A percentile compares a stretch with the other conserved stretches of the same genome.
Evolutionary conservation across 2,329 filamentous ascomycete genomes (phyloP).

Genomic region (Colletotrichum brevisporum): DNA sequence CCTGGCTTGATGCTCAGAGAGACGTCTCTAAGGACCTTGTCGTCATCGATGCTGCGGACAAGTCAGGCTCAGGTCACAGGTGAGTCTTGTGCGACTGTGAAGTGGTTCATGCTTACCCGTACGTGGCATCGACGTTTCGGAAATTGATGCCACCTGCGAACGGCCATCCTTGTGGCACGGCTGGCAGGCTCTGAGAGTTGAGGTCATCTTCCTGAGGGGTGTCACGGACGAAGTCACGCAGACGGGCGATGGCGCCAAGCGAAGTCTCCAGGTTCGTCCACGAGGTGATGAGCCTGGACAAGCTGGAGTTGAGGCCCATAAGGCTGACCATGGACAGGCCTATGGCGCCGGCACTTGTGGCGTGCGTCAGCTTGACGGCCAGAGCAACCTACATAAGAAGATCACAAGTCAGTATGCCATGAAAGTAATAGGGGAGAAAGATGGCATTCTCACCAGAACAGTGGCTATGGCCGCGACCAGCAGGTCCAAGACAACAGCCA

Average conservation of each 20-base stretch:
- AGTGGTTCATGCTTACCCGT: slow-evolving; percentile 42
- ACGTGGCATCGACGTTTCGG: slow-evolving; percentile 48
- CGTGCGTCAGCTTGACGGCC: slow-evolving; percentile 49
- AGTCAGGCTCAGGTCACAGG: neutral
- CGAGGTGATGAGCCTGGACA: slow-evolving; percentile 50
- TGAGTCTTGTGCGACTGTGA: neutral
- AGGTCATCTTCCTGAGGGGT: slow-evolving; percentile 47
- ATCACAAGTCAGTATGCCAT: neutral
- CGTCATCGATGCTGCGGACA: neutral
- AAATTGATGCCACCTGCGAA: slow-evolving; percentile 49
- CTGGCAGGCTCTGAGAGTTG: slow-evolving; percentile 35
- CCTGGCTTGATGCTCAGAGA: slow-evolving; percentile 47
- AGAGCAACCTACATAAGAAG: slow-evolving; percentile 46
- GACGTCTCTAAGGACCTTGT: slow-evolving; percentile 44
- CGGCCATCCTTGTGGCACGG: slow-evolving; percentile 50
- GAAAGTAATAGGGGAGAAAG: neutral
- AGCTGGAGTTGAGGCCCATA: slow-evolving; percentile 49
- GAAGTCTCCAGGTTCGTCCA: slow-evolving; percentile 50
- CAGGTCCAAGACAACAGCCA: slow-evolving; percentile 65
- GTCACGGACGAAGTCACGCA: slow-evolving; percentile 47
- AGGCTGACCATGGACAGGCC: slow-evolving; percentile 48
- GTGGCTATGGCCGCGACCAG: slow-evolving; percentile 62
- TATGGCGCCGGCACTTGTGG: slow-evolving; percentile 31
- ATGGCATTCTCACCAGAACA: slow-evolving; percentile 52
- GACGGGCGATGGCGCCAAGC: slow-evolving; percentile 46